These are phyloP conservation scores for Amaranthus cruentus DNA, from an alignment of 148 eudicot genomes.

Conservation along the genomic window DNA sequence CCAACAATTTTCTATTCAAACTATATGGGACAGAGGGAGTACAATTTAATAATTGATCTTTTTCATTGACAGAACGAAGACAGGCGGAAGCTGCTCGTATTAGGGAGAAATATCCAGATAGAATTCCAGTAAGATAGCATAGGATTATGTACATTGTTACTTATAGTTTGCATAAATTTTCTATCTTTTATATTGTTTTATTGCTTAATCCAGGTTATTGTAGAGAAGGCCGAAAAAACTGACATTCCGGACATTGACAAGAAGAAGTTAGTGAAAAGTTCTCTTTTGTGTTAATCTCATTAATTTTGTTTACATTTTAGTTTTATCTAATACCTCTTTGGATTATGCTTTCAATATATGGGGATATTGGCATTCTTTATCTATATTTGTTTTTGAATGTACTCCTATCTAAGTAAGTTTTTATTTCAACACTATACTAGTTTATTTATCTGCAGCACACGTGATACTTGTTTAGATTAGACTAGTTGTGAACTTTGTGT, in stretches of 20 bases:
- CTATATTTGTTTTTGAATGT: not conserved
- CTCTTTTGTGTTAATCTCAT: not conserved
- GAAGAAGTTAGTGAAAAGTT: constrained; percentile 57
- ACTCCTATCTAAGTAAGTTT: not conserved
- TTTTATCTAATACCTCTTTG: too few relatives aligned
- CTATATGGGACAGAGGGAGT: too few relatives aligned
- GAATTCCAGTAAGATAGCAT: constrained; percentile 65
- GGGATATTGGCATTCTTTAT: not conserved
- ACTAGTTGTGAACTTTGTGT: too few relatives aligned
- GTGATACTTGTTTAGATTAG: too few relatives aligned
- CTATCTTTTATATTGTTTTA: not conserved
- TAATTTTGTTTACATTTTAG: not conserved
- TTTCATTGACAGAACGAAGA: constrained; percentile 60
- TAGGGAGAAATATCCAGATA: constrained; percentile 91
- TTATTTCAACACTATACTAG: too few relatives aligned
- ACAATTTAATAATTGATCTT: not conserved
- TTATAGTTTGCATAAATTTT: constrained; percentile 27
- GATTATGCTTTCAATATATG: too few relatives aligned
- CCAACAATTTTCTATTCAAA: too few relatives aligned
- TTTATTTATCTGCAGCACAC: too few relatives aligned
- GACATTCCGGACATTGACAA: constrained; percentile 96
- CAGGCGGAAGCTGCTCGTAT: constrained; percentile 97
- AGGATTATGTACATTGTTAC: not conserved
- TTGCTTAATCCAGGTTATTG: constrained; percentile 59
- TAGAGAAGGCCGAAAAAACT: constrained; percentile 89